Percentiles rank a stretch among this genome's conserved stretches.
Evolutionary conservation across 768 basidiomycete species (phyloP).

Genomic region (Kwoniella botswanensis): DNA sequence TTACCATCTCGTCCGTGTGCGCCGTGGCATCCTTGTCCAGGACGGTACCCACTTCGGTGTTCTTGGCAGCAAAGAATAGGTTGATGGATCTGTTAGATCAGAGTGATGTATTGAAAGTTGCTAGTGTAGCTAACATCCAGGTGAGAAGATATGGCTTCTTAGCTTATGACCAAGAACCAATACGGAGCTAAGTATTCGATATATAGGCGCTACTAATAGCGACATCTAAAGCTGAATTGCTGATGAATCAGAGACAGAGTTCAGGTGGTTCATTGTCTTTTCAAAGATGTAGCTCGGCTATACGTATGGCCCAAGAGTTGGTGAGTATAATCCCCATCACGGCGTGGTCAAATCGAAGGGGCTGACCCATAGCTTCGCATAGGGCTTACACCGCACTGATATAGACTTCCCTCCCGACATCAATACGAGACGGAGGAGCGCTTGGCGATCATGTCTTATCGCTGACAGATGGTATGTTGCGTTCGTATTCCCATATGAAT

Average conservation of each 20-base stretch:
- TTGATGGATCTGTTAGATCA: constrained; percentile 3
- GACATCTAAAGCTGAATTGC: background rate
- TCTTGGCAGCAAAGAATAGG: background rate
- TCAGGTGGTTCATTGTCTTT: constrained; percentile 6
- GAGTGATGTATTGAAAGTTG: constrained; percentile 8
- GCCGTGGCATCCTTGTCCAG: constrained; percentile 1
- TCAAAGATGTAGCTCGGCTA: constrained; percentile 1
- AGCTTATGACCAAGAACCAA: too few species aligned
- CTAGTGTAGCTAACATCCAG: constrained; percentile 7
- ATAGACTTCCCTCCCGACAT: background rate
- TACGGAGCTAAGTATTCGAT: background rate
- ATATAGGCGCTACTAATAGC: background rate
- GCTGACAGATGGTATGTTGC: constrained; percentile 7
- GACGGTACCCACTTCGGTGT: background rate
- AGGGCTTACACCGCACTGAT: background rate
- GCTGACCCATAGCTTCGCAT: background rate
- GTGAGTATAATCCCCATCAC: background rate
- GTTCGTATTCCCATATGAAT: background rate
- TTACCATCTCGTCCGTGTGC: constrained; percentile 1
- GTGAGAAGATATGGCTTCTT: background rate
- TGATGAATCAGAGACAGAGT: constrained; percentile 4
- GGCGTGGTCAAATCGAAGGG: background rate
- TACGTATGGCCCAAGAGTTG: constrained; percentile 6
- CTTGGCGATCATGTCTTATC: background rate
- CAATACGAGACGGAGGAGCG: background rate